Percentiles rank a stretch among this genome's conserved stretches.
Conservation (phyloP, 1,284 basidiomycete genomes). For the Boletus albobrunnescens region DNA sequence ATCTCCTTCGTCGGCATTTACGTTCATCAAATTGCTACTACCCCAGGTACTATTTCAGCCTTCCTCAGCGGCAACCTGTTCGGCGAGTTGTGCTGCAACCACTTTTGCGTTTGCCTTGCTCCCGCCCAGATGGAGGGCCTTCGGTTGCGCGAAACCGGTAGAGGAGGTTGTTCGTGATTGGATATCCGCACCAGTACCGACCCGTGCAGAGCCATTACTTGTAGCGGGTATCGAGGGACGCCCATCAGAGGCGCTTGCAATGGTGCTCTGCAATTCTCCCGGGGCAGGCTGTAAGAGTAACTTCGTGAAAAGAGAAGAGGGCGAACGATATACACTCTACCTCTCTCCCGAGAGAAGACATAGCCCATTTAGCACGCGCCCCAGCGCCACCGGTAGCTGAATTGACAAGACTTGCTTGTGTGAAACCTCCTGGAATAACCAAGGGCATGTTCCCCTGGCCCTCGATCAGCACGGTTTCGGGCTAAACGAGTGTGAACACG, state of each 20-base stretch:
- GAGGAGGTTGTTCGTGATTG: constrained; percentile 14
- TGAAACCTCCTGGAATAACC: constrained; percentile 35
- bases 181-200: constrained; percentile 6
- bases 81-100: constrained; percentile 52
- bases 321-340: constrained; percentile 33
- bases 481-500: constrained; percentile 41
- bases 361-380: constrained; percentile 90
- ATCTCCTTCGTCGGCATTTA: constrained; percentile 87
- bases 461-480: constrained; percentile 57
- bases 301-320: neutral
- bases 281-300: constrained; percentile 51
- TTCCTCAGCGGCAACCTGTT: constrained; percentile 50
- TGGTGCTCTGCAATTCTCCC: constrained; percentile 68
- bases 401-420: constrained; percentile 66
- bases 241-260: constrained; percentile 41
- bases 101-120: constrained; percentile 42
- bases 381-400: constrained; percentile 87
- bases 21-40: constrained; percentile 79
- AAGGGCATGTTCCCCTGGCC: constrained; percentile 32
- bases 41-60: constrained; percentile 61
- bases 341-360: constrained; percentile 80
- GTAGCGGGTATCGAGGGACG: constrained; percentile 37
- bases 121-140: constrained; percentile 69
- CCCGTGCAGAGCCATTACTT: constrained; percentile 3
- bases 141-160: constrained; percentile 32